These are phyloP conservation scores for Aquilaria sinensis DNA, from an alignment of 345 rosid genomes.

Conservation along the genomic window DNA sequence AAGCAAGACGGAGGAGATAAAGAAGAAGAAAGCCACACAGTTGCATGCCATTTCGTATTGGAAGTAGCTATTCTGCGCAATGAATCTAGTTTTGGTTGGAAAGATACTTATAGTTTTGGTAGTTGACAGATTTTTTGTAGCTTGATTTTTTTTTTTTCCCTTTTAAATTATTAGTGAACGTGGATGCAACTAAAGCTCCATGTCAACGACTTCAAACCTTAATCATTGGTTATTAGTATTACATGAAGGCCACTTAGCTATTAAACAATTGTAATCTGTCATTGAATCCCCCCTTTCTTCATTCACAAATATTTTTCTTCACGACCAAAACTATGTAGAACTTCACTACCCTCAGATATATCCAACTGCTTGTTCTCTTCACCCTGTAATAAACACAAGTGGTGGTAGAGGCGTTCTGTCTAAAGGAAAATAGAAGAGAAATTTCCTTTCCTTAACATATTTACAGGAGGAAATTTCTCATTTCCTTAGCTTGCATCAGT, in stretches of 20 bases:
- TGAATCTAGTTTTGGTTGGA: not conserved
- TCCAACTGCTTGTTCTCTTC: not conserved
- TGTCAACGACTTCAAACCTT: constrained; percentile 4
- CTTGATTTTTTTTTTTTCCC: no score
- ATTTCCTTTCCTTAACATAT: not conserved
- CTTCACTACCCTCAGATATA: not conserved
- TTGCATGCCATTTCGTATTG: constrained; percentile 29
- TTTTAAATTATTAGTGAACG: constrained; percentile 12
- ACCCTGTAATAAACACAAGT: no score
- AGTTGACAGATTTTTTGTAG: constrained; percentile 1
- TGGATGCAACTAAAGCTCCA: constrained; percentile 24
- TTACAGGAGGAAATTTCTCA: not conserved
- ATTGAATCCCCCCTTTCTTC: no score
- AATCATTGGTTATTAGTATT: not conserved
- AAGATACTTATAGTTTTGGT: constrained; percentile 2
- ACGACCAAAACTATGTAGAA: no score
- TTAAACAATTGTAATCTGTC: no score
- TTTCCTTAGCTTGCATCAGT: constrained; percentile 26
- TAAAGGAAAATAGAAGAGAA: not conserved
- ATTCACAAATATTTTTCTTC: no score
- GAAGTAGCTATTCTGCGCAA: no score
- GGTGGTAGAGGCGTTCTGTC: not conserved
- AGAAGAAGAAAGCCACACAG: constrained; percentile 3
- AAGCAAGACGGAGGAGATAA: constrained; percentile 20
- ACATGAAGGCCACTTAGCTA: not conserved